phyloP scores from a whole-genome alignment of 108 stramenopile genomes.

The Cyclotella baltica region DNA sequence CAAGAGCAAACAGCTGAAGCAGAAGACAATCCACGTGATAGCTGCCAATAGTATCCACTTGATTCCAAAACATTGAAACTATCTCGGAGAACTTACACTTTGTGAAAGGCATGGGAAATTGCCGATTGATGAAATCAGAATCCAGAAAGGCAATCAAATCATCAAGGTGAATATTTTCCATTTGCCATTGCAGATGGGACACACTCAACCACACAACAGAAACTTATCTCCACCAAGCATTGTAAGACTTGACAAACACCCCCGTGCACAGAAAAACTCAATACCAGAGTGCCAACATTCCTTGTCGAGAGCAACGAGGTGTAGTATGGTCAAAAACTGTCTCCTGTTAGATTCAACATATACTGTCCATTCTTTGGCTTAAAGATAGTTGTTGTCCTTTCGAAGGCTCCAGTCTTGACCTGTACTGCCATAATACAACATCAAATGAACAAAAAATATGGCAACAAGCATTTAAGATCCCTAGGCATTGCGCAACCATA shows the following conservation, averaged over 20 bases:
- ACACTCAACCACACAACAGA: background rate
- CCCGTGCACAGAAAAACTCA: too few species aligned
- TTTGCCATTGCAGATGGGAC: background rate
- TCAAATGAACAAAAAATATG: background rate
- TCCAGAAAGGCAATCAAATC: background rate
- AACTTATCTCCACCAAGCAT: too few species aligned
- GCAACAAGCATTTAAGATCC: background rate
- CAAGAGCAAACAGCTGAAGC: background rate
- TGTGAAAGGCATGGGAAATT: background rate
- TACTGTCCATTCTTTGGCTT: too few species aligned
- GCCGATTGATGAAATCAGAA: background rate
- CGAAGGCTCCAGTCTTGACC: background rate
- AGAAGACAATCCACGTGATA: background rate
- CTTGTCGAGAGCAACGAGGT: too few species aligned
- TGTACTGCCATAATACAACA: conserved; percentile 2
- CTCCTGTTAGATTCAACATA: too few species aligned
- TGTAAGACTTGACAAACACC: too few species aligned
- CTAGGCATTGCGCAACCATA: too few species aligned
- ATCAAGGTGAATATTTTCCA: background rate
- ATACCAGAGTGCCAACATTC: too few species aligned
- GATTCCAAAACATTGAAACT: background rate
- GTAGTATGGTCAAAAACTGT: too few species aligned
- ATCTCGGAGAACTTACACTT: background rate
- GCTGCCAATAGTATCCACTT: background rate
- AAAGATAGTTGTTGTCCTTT: too few species aligned